Conservation (phyloP, 2,329 filamentous ascomycete species). For the Pseudogymnoascus sp. region DNA sequence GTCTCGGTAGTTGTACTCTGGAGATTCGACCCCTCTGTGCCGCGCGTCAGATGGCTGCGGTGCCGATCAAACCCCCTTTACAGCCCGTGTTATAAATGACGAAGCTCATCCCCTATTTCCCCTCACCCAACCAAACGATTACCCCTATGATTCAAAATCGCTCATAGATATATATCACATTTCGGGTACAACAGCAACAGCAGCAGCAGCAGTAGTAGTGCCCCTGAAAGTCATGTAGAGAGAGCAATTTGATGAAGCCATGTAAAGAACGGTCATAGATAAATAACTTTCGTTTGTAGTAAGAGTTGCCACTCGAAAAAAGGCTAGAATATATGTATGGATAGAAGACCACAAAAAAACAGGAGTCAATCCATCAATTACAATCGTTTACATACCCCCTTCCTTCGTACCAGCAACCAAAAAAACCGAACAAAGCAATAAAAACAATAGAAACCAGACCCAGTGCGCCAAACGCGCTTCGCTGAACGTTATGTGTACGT, state of each 20-base stretch:
- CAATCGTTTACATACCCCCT: not conserved
- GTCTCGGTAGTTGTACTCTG: not conserved
- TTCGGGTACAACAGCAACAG: not conserved
- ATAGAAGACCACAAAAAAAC: not conserved
- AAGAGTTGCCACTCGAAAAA: not conserved
- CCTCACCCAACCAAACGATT: not conserved
- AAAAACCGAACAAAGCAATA: not conserved
- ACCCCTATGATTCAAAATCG: not conserved
- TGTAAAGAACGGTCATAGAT: not conserved
- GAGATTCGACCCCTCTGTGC: not conserved
- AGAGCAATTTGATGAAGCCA: not conserved
- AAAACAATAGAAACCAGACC: not conserved
- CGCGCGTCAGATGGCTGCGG: not conserved
- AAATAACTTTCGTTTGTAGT: not conserved
- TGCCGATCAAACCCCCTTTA: not conserved
- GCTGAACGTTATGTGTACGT: conserved; percentile 7
- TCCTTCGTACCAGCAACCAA: not conserved
- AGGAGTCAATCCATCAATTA: not conserved
- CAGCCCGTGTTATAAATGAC: not conserved
- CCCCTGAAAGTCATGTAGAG: not conserved
- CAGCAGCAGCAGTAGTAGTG: not conserved
- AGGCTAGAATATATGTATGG: not conserved
- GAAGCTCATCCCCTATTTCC: not conserved
- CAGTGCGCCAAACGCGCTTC: conserved; percentile 5
- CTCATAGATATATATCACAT: not conserved